Evolutionary conservation across 768 basidiomycete species (phyloP).

Genomic region (Macrolepiota dolichaula): DNA sequence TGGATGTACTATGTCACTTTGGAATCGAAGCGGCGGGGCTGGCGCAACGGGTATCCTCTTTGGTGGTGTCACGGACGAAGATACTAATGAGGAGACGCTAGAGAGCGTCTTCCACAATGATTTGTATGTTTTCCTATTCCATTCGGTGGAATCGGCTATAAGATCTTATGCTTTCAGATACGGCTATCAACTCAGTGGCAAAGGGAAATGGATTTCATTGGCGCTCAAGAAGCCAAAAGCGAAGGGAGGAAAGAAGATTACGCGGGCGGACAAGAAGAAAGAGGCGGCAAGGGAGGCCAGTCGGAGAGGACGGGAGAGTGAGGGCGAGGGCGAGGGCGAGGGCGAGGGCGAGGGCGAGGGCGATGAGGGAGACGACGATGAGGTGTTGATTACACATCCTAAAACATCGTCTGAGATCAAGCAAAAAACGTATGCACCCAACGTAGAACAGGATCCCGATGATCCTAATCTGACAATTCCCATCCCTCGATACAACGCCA

Average conservation of each 20-base stretch:
- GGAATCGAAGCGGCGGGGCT: conserved; percentile 36
- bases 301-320: conserved; percentile 16
- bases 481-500: conserved; percentile 78
- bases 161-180: conserved; percentile 40
- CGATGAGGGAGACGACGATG: conserved; percentile 18
- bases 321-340: conserved; percentile 14
- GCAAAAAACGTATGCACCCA: neutral
- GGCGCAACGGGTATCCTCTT: conserved; percentile 76
- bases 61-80: conserved; percentile 86
- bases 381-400: neutral
- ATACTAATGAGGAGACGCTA: conserved; percentile 77
- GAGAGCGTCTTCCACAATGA: conserved; percentile 89
- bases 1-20: conserved; percentile 86
- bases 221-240: conserved; percentile 72
- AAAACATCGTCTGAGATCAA: neutral
- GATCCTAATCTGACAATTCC: conserved; percentile 68
- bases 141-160: neutral
- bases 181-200: conserved; percentile 71
- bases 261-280: conserved; percentile 40
- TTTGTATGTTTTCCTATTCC: conserved; percentile 47
- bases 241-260: conserved; percentile 29
- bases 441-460: conserved; percentile 41
- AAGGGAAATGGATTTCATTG: conserved; percentile 78
- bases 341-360: conserved; percentile 18
- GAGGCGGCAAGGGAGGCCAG: conserved; percentile 13